A percentile compares a stretch with the other conserved stretches of the same genome.
phyloP scores from a whole-genome alignment of 1,284 basidiomycete genomes.

The Hortiboletus rubellus region DNA sequence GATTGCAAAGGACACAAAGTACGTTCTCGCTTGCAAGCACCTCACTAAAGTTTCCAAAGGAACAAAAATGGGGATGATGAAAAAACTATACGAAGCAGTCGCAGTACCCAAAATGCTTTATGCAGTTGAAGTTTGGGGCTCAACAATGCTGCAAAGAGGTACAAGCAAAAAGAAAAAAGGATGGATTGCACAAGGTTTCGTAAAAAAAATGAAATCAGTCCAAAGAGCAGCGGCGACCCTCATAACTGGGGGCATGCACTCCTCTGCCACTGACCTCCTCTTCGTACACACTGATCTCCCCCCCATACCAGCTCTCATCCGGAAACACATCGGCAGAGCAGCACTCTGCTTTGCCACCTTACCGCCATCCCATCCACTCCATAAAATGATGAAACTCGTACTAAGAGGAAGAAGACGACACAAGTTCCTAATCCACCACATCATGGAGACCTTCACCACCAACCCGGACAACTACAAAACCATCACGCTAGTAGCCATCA shows the following conservation, averaged over 20 bases:
- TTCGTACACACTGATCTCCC: background rate
- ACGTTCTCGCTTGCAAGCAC: background rate
- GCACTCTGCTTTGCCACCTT: background rate
- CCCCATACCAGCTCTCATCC: background rate
- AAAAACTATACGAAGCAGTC: conserved; percentile 24
- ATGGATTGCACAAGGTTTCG: background rate
- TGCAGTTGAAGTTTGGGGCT: conserved; percentile 30
- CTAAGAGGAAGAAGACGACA: too few relatives aligned
- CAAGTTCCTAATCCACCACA: too few relatives aligned
- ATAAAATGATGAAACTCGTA: too few relatives aligned
- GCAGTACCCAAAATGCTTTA: conserved; percentile 33
- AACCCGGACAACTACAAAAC: too few relatives aligned
- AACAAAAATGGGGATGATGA: background rate
- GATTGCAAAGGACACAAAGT: conserved; percentile 1
- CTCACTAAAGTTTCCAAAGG: background rate
- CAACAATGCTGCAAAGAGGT: background rate
- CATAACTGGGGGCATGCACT: background rate
- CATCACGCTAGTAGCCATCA: too few relatives aligned
- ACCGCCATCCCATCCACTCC: too few relatives aligned
- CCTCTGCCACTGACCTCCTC: background rate
- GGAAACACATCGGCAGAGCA: background rate
- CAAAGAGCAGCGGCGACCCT: conserved; percentile 26
- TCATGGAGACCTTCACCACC: too few relatives aligned
- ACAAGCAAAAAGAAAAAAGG: background rate
- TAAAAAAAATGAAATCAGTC: conserved; percentile 26